A percentile compares a stretch with the other conserved stretches of the same genome.
Conservation (phyloP, 2,329 filamentous ascomycete species). For the Pseudogymnoascus sp. region DNA sequence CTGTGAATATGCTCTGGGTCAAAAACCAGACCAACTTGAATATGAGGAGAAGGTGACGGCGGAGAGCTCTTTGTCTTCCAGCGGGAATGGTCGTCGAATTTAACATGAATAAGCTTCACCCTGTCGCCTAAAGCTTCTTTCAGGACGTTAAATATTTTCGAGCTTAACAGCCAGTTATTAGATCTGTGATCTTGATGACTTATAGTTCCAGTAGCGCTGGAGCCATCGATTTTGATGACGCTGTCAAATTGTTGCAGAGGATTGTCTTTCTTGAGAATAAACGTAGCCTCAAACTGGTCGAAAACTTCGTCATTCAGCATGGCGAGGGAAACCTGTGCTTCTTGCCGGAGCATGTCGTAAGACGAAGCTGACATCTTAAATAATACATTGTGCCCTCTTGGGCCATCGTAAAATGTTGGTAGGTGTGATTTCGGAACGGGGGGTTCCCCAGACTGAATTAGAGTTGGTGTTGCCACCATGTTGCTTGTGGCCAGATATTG, state of each 20-base stretch:
- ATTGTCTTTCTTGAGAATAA: constrained; percentile 57
- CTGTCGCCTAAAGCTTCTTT: constrained; percentile 67
- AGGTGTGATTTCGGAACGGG: constrained; percentile 34
- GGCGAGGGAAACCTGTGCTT: constrained; percentile 65
- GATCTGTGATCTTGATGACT: constrained; percentile 22
- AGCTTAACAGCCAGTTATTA: constrained; percentile 31
- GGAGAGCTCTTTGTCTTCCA: constrained; percentile 41
- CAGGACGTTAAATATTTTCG: constrained; percentile 55
- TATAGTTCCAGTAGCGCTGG: background rate
- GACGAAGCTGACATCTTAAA: constrained; percentile 90
- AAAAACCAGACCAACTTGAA: constrained; percentile 62
- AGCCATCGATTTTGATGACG: constrained; percentile 28
- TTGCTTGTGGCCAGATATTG: constrained; percentile 75
- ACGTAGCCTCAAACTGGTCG: constrained; percentile 77
- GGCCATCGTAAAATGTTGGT: constrained; percentile 72
- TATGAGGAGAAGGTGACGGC: constrained; percentile 25
- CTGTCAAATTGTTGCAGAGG: constrained; percentile 48
- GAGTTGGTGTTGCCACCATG: constrained; percentile 56
- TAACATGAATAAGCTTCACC: constrained; percentile 57
- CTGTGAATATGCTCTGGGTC: constrained; percentile 64
- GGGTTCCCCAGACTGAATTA: constrained; percentile 37
- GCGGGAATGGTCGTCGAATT: constrained; percentile 29
- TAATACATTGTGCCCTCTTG: constrained; percentile 67
- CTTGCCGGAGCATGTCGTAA: constrained; percentile 60
- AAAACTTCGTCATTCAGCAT: constrained; percentile 65